These are phyloP conservation scores for Gastrolobium bilobum DNA, from an alignment of 306 rosid species.

Conservation along the genomic window DNA sequence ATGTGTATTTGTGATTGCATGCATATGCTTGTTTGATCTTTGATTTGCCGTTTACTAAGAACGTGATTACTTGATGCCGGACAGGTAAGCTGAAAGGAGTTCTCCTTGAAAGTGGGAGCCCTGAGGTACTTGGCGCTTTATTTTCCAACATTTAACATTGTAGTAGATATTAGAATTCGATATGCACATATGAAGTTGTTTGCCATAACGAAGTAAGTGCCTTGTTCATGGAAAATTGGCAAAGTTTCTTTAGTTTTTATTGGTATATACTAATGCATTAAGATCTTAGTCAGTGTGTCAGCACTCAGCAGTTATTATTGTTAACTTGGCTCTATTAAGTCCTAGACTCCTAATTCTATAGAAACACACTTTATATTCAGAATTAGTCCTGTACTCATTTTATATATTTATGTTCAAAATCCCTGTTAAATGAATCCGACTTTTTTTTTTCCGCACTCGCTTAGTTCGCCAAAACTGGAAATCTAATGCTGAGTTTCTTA, in stretches of 20 bases:
- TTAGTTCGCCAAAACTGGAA: neutral
- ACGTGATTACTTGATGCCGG: slow-evolving; percentile 41
- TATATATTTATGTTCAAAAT: neutral
- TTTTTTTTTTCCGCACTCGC: too few relatives aligned
- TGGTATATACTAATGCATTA: neutral
- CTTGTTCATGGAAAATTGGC: slow-evolving; percentile 9
- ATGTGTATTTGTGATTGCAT: neutral
- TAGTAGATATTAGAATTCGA: slow-evolving; percentile 8
- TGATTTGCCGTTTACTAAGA: slow-evolving; percentile 44
- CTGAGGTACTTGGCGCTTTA: slow-evolving; percentile 68
- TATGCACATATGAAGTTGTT: slow-evolving; percentile 3
- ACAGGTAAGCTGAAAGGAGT: slow-evolving; percentile 94
- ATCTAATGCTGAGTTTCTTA: slow-evolving; percentile 34
- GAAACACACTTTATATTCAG: slow-evolving; percentile 8
- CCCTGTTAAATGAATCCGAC: neutral
- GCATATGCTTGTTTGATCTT: slow-evolving; percentile 26
- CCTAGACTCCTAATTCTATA: neutral
- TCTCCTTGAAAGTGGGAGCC: slow-evolving; percentile 91
- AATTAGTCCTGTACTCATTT: neutral
- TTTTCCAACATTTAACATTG: slow-evolving; percentile 32
- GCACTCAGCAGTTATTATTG: neutral
- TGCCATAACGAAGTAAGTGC: neutral
- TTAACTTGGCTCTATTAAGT: slow-evolving; percentile 18
- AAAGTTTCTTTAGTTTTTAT: neutral
- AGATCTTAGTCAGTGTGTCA: neutral